Percentiles rank a stretch among this genome's conserved stretches.
These are phyloP conservation scores for Pholiota adiposa DNA, from an alignment of 1,284 basidiomycete genomes.

Conservation along the genomic window DNA sequence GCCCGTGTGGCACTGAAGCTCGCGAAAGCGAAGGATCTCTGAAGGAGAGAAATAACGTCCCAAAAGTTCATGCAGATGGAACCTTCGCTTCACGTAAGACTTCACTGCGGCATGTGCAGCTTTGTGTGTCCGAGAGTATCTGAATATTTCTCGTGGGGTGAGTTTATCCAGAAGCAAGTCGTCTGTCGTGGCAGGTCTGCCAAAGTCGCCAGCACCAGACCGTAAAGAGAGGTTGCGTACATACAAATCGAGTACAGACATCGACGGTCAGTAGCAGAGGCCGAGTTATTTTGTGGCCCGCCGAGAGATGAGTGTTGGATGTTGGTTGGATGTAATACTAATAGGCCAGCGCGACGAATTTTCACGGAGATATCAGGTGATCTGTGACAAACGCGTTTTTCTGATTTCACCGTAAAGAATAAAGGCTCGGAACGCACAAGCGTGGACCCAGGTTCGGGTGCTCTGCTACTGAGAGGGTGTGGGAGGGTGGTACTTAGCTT, in stretches of 20 bases:
- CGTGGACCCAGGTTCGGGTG: too few species aligned
- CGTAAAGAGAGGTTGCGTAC: neutral
- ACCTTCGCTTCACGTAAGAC: neutral
- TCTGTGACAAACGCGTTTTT: neutral
- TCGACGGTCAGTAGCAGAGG: neutral
- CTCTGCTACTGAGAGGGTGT: too few species aligned
- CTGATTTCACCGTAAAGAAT: too few species aligned
- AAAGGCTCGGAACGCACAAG: too few species aligned
- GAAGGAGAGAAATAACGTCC: neutral
- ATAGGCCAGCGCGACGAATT: neutral
- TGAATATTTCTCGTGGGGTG: neutral
- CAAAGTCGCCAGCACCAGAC: neutral
- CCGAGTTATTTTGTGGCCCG: too few species aligned
- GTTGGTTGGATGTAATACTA: neutral
- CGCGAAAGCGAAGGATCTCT: constrained; percentile 1
- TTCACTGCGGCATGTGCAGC: neutral
- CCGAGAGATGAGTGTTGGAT: neutral
- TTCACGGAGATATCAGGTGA: neutral
- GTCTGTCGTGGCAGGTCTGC: neutral
- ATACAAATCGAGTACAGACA: neutral
- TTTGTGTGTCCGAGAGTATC: constrained; percentile 1
- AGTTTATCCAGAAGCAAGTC: neutral
- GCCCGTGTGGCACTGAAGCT: constrained; percentile 4
- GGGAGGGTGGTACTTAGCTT: too few species aligned
- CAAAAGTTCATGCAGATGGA: neutral